Base-by-base conservation (phyloP, 2,329 filamentous ascomycete genomes). In the Fusarium verticillioides region DNA sequence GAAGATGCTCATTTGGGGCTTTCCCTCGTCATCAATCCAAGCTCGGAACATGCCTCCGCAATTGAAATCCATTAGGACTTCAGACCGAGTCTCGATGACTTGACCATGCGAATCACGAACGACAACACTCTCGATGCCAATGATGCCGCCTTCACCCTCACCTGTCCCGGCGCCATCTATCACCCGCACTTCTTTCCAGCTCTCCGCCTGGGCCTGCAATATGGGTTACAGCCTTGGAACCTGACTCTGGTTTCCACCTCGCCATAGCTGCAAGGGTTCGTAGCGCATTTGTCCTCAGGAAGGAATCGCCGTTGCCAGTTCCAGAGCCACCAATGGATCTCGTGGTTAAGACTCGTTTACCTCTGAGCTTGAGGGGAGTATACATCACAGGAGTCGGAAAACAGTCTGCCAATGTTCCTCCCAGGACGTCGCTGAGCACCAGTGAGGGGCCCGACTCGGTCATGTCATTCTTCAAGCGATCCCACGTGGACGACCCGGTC, bases 231-330 rank as follows among this genome's bases (percentile, higher is more conserved):
- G 94, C 92, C 3, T 84, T 79, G 4, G 87, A 81, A 0, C 93
- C 85, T 0, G 90, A 80, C 21, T 83, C 70, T 2, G 74, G 82
- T 61, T 79, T 84, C 82, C 93, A 96, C 18, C 92, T 88, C 23
- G 92, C 91, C 73, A 95, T 92, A 2, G 94, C 90, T 4, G 90
- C 92, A 0, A 92, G 90, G 1, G 93, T 95, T 37, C 93, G 89
- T 1, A 88, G 89, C 3, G 94, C 94, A 19, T 87, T 88, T 5
- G 90, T 84, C 8, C 94, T 90, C 21, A 97, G 86, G 80, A 97
- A 97, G 0, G 93, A 94, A 82, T 97, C 95, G 1, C 95, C 95
- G 76, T 97, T 97, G 1, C 95, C 95, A 0, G 94, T 96, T 2
- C 94, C 93, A 0, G 93, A 96, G 15, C 94, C 84, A 1, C 87